A percentile compares a stretch with the other conserved stretches of the same genome.
phyloP scores from a whole-genome alignment of 1,284 basidiomycete genomes.

The Fomes fomentarius region DNA sequence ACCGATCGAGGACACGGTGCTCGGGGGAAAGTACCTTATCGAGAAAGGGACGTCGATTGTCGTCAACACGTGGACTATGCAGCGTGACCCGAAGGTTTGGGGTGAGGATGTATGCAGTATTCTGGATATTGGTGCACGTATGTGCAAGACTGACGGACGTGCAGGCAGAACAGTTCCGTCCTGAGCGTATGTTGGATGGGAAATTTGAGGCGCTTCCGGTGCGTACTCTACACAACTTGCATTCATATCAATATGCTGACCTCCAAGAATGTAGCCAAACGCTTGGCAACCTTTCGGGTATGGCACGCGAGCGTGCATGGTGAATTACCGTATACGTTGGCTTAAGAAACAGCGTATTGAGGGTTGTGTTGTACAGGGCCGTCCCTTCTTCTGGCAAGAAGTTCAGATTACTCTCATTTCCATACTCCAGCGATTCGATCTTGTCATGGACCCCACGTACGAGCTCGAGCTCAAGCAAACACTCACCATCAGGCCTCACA shows the following conservation, averaged over 20 bases:
- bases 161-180: conserved; percentile 42
- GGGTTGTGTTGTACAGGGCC: conserved; percentile 31
- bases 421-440: conserved; percentile 49
- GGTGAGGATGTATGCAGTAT: conserved; percentile 46
- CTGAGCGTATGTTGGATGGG: conserved; percentile 53
- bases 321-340: conserved; percentile 12
- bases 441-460: conserved; percentile 45
- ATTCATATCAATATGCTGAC: not conserved
- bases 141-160: not conserved
- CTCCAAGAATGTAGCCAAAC: conserved; percentile 34
- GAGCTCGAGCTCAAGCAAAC: conserved; percentile 47
- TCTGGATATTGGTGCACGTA: not conserved
- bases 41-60: conserved; percentile 37
- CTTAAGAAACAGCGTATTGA: not conserved
- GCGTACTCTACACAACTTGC: not conserved
- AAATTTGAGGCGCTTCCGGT: conserved; percentile 47
- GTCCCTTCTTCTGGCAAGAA: conserved; percentile 56
- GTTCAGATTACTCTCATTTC: conserved; percentile 44
- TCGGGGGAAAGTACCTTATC: conserved; percentile 43
- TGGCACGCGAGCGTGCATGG: conserved; percentile 44
- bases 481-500: conserved; percentile 51
- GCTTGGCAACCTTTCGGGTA: conserved; percentile 50
- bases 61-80: conserved; percentile 39
- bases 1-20: conserved; percentile 40
- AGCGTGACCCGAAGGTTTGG: conserved; percentile 51